Evolutionary conservation across 2,329 filamentous ascomycete genomes (phyloP).

Genomic region (Diaporthe capsici): DNA sequence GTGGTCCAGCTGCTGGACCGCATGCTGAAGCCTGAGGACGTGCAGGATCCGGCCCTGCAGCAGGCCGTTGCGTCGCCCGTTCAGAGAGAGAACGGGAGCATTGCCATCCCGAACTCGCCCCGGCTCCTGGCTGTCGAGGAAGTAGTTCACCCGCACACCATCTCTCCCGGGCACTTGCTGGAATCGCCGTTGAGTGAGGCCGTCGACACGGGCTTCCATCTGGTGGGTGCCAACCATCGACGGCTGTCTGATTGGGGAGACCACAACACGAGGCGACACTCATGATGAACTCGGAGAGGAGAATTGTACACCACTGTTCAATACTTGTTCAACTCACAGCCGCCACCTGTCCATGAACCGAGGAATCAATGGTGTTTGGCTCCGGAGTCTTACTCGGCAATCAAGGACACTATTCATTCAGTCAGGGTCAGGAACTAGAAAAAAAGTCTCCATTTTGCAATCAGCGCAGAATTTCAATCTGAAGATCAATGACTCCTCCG

Average conservation of each 20-base stretch:
- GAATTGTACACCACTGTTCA: not conserved
- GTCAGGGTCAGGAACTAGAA: not conserved
- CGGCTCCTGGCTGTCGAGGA: conserved; percentile 5
- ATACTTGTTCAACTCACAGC: not conserved
- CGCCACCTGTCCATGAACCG: no score
- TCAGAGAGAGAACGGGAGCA: not conserved
- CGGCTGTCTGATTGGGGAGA: conserved; percentile 16
- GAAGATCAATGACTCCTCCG: not conserved
- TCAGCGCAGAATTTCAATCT: no score
- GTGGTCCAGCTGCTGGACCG: conserved; percentile 26
- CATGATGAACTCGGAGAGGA: not conserved
- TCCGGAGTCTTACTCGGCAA: not conserved
- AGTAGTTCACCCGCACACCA: conserved; percentile 32
- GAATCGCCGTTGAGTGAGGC: conserved; percentile 32
- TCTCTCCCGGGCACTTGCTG: conserved; percentile 26
- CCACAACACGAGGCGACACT: not conserved
- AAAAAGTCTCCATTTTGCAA: not conserved
- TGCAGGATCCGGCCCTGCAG: not conserved
- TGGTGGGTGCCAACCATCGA: conserved; percentile 41
- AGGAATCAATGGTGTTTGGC: not conserved
- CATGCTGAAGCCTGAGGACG: conserved; percentile 20
- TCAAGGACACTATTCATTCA: not conserved
- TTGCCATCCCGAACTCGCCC: conserved; percentile 6
- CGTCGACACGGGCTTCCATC: conserved; percentile 29
- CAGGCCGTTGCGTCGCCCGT: not conserved